phyloP scores from a whole-genome alignment of 306 rosid species.

The Psophocarpus tetragonolobus region DNA sequence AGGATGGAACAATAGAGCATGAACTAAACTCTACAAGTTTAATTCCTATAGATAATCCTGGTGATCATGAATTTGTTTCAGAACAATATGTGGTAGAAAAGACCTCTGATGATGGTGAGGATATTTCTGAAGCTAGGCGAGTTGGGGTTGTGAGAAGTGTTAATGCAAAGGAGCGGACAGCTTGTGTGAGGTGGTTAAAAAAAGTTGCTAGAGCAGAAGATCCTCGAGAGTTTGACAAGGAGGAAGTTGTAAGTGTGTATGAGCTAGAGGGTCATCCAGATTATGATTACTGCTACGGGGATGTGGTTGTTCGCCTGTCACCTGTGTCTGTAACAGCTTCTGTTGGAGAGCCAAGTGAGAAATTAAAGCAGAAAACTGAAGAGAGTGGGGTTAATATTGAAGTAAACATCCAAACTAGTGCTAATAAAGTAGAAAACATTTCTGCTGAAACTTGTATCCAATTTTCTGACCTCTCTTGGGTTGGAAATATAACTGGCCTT shows the following conservation, averaged over 20 bases:
- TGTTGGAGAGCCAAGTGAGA: slow-evolving; percentile 50
- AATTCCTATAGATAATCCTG: slow-evolving; percentile 89
- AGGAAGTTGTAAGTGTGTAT: slow-evolving; percentile 92
- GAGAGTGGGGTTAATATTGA: slow-evolving; percentile 43
- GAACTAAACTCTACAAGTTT: slow-evolving; percentile 61
- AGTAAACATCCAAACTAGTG: slow-evolving; percentile 32
- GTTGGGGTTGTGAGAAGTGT: slow-evolving; percentile 97
- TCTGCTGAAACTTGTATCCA: slow-evolving; percentile 48
- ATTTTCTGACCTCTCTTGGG: slow-evolving; percentile 94
- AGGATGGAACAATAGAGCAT: slow-evolving; percentile 71
- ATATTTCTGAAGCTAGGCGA: slow-evolving; percentile 65
- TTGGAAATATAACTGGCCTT: slow-evolving; percentile 93
- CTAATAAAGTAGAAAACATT: slow-evolving; percentile 45
- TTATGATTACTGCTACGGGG: slow-evolving; percentile 96
- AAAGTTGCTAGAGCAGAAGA: slow-evolving; percentile 78
- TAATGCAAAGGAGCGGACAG: slow-evolving; percentile 91
- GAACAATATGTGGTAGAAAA: slow-evolving; percentile 97
- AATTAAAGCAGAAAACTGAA: slow-evolving; percentile 50
- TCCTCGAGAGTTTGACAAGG: slow-evolving; percentile 84
- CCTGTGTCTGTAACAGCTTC: slow-evolving; percentile 61
- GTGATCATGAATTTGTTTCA: slow-evolving; percentile 97
- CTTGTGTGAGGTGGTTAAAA: slow-evolving; percentile 91
- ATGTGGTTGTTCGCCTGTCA: slow-evolving; percentile 88
- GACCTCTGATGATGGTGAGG: slow-evolving; percentile 74
- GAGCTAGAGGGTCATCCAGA: slow-evolving; percentile 98